phyloP scores from a whole-genome alignment of 2,329 filamentous ascomycete species.

The Aspergillus niger region DNA sequence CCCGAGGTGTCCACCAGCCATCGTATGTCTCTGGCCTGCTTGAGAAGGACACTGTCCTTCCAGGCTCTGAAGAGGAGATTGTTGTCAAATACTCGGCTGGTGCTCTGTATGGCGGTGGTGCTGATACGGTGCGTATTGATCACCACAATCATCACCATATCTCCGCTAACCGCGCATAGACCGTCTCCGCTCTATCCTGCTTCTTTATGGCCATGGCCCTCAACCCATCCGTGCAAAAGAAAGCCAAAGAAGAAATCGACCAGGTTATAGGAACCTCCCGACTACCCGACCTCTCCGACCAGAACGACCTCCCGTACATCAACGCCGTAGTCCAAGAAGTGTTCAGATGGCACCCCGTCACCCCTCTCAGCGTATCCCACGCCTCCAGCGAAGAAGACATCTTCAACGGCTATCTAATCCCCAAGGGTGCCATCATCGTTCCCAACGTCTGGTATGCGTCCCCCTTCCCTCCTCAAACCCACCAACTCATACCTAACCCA shows the following conservation, averaged over 20 bases:
- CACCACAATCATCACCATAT: neutral
- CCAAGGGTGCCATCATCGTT: slow-evolving; percentile 5
- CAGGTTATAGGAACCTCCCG: neutral
- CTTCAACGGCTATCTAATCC: slow-evolving; percentile 12
- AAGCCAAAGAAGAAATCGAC: slow-evolving; percentile 16
- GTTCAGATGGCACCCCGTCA: slow-evolving; percentile 15
- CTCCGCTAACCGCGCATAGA: neutral
- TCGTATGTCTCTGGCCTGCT: slow-evolving; percentile 48
- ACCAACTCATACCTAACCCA: neutral
- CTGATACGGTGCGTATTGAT: slow-evolving; percentile 12
- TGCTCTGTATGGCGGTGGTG: slow-evolving; percentile 9
- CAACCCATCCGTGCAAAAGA: slow-evolving; percentile 7
- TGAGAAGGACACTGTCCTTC: neutral
- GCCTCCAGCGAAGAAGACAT: slow-evolving; percentile 7
- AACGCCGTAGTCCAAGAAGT: slow-evolving; percentile 14
- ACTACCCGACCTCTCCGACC: slow-evolving; percentile 5
- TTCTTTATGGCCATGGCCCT: slow-evolving; percentile 18
- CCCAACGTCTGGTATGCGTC: slow-evolving; percentile 15
- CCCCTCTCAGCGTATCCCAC: slow-evolving; percentile 7
- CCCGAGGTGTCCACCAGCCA: slow-evolving; percentile 27
- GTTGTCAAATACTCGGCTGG: slow-evolving; percentile 11
- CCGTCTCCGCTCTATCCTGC: slow-evolving; percentile 12
- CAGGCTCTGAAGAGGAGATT: neutral
- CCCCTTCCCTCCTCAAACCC: too few relatives aligned
- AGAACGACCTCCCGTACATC: slow-evolving; percentile 10